These are phyloP conservation scores for Pelargonium fulgidum DNA, from an alignment of 441 rosid species.

Conservation along the genomic window DNA sequence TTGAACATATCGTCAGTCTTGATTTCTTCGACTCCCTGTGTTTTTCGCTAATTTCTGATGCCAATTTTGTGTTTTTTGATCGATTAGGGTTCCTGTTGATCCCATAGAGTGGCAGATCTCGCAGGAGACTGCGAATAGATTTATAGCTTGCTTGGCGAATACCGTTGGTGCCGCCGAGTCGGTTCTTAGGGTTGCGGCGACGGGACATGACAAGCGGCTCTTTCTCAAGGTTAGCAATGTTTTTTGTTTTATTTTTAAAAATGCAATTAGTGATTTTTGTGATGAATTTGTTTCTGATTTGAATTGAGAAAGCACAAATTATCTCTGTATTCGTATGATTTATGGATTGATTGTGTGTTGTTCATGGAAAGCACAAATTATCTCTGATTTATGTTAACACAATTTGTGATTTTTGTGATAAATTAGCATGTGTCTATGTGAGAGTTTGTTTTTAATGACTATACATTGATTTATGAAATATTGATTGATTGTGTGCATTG, in stretches of 20 bases:
- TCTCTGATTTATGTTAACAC: too few species aligned
- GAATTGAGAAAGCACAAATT: too few species aligned
- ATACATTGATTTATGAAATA: too few species aligned
- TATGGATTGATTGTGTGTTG: too few species aligned
- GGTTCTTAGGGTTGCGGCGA: conserved; percentile 87
- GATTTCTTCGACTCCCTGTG: neutral
- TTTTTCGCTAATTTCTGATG: neutral
- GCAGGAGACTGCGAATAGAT: conserved; percentile 64
- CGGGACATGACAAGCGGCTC: conserved; percentile 85
- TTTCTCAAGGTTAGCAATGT: conserved; percentile 49
- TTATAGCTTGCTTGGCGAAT: conserved; percentile 78
- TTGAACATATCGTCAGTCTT: conserved; percentile 65
- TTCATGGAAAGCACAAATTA: too few species aligned
- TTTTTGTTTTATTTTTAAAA: neutral
- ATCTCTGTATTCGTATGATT: too few species aligned
- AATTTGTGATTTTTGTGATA: too few species aligned
- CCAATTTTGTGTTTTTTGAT: conserved; percentile 1
- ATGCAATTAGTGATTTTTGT: neutral
- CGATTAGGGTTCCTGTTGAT: conserved; percentile 69
- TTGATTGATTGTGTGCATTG: too few species aligned
- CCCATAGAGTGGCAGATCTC: conserved; percentile 98
- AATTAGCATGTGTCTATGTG: too few species aligned
- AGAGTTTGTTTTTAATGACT: too few species aligned
- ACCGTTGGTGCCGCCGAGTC: conserved; percentile 91
- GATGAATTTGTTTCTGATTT: too few species aligned